phyloP scores from a whole-genome alignment of 805 yeast genomes.

The Candida caryicola region DNA sequence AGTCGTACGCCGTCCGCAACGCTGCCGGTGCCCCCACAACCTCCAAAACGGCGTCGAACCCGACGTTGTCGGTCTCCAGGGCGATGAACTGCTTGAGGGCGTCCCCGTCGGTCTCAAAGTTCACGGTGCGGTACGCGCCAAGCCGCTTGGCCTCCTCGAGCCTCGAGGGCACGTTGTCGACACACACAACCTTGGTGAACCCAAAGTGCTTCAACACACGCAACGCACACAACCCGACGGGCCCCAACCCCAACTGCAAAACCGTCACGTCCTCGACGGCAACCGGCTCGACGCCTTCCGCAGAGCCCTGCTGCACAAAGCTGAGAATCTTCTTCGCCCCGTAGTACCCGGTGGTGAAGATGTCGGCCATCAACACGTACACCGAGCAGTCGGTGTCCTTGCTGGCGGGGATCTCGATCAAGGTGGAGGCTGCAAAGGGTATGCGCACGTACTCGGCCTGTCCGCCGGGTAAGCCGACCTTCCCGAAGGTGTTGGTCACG shows the following conservation, averaged over 20 bases:
- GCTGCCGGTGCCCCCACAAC: slow-evolving; percentile 58
- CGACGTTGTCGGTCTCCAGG: slow-evolving; percentile 43
- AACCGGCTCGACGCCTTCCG: slow-evolving; percentile 16
- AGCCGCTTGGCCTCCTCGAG: slow-evolving; percentile 41
- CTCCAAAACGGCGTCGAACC: slow-evolving; percentile 61
- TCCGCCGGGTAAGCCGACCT: slow-evolving; percentile 55
- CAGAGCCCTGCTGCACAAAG: slow-evolving; percentile 31
- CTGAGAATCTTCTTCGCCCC: slow-evolving; percentile 53
- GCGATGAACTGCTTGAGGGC: slow-evolving; percentile 25
- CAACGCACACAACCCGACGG: slow-evolving; percentile 56
- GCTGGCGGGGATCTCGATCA: slow-evolving; percentile 41
- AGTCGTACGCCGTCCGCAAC: slow-evolving; percentile 47
- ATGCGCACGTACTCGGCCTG: slow-evolving; percentile 61
- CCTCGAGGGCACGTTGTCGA: slow-evolving; percentile 49
- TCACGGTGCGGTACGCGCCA: slow-evolving; percentile 50
- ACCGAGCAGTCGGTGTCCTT: slow-evolving; percentile 39
- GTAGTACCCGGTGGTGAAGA: slow-evolving; percentile 61
- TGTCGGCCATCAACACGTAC: slow-evolving; percentile 59
- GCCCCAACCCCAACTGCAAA: slow-evolving; percentile 59
- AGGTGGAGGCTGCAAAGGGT: slow-evolving; percentile 54
- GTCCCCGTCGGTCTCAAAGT: slow-evolving; percentile 37
- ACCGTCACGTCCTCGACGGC: slow-evolving; percentile 30
- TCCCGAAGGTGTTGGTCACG: slow-evolving; percentile 56
- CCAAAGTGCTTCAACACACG: slow-evolving; percentile 44
- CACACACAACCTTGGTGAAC: slow-evolving; percentile 43